These are phyloP conservation scores for Phytophthora foliorum DNA, from an alignment of 352 stramenopile species.

Conservation along the genomic window DNA sequence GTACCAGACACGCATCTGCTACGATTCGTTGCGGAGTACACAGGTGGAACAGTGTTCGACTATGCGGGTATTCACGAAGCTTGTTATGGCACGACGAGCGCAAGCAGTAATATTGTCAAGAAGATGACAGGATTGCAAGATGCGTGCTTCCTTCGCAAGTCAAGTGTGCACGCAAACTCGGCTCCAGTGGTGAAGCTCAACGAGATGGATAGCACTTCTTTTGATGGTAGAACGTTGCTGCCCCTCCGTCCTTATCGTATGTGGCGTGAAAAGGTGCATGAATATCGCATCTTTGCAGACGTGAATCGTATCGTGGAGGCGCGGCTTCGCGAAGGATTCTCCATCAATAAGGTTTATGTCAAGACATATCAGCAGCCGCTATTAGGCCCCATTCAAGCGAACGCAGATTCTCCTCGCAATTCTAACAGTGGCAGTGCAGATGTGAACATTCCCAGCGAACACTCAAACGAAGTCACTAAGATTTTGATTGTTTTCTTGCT, in stretches of 20 bases:
- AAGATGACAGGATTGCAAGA: slow-evolving; percentile 76
- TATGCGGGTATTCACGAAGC: slow-evolving; percentile 66
- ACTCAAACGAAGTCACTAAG: slow-evolving; percentile 57
- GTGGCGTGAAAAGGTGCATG: slow-evolving; percentile 90
- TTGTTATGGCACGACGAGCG: slow-evolving; percentile 49
- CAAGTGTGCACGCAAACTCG: slow-evolving; percentile 75
- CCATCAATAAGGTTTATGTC: slow-evolving; percentile 83
- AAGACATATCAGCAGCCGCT: slow-evolving; percentile 55
- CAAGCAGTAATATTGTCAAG: slow-evolving; percentile 41
- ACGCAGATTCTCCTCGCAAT: slow-evolving; percentile 13
- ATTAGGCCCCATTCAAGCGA: slow-evolving; percentile 4
- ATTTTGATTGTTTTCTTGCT: slow-evolving; percentile 86
- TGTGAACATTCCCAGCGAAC: slow-evolving; percentile 10
- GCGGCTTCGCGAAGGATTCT: slow-evolving; percentile 84
- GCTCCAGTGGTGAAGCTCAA: slow-evolving; percentile 74
- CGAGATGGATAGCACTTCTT: slow-evolving; percentile 75
- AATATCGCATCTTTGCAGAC: slow-evolving; percentile 88
- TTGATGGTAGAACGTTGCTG: slow-evolving; percentile 68
- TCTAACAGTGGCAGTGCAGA: slow-evolving; percentile 10
- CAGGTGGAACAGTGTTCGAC: slow-evolving; percentile 72
- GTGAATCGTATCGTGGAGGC: slow-evolving; percentile 87
- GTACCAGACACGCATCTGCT: slow-evolving; percentile 86
- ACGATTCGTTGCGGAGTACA: slow-evolving; percentile 80
- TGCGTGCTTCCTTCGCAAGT: slow-evolving; percentile 70
- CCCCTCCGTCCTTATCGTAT: slow-evolving; percentile 83